Conservation (phyloP, 495 filamentous ascomycete species). For the Podospora conica region DNA sequence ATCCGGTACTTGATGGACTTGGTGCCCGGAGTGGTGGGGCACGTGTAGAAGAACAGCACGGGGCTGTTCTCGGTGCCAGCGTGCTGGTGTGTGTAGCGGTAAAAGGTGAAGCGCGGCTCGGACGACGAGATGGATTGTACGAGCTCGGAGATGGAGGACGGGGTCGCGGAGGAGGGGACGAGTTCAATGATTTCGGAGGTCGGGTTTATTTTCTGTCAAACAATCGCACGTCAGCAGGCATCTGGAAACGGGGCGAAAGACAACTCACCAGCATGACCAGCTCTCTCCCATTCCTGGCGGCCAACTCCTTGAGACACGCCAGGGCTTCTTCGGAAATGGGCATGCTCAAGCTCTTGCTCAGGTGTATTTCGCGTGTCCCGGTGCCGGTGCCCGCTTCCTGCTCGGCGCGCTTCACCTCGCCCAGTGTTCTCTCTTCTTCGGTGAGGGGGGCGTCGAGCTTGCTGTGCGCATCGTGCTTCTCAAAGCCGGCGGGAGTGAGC, state of each 20-base stretch:
- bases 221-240: too few species aligned
- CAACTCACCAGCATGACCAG: slow-evolving; percentile 78
- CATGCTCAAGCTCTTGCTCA: slow-evolving; percentile 57
- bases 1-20: slow-evolving; percentile 86
- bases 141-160: slow-evolving; percentile 38
- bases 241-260: background rate
- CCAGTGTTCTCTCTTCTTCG: slow-evolving; percentile 75
- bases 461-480: slow-evolving; percentile 64
- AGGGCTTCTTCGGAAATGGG: slow-evolving; percentile 63
- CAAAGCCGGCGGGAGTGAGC: slow-evolving; percentile 65
- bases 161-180: slow-evolving; percentile 47
- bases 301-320: slow-evolving; percentile 55
- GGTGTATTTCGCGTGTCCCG: slow-evolving; percentile 50
- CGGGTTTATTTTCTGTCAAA: slow-evolving; percentile 61
- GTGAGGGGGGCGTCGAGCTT: slow-evolving; percentile 71
- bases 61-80: slow-evolving; percentile 52
- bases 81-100: slow-evolving; percentile 55
- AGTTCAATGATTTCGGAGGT: slow-evolving; percentile 73
- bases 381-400: slow-evolving; percentile 72
- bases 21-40: slow-evolving; percentile 57
- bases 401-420: slow-evolving; percentile 73
- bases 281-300: slow-evolving; percentile 41
- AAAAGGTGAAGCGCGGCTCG: slow-evolving; percentile 88
- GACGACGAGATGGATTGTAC: slow-evolving; percentile 65
- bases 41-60: slow-evolving; percentile 92